phyloP scores from a whole-genome alignment of 768 basidiomycete genomes.

The Wakefieldia striispora region DNA sequence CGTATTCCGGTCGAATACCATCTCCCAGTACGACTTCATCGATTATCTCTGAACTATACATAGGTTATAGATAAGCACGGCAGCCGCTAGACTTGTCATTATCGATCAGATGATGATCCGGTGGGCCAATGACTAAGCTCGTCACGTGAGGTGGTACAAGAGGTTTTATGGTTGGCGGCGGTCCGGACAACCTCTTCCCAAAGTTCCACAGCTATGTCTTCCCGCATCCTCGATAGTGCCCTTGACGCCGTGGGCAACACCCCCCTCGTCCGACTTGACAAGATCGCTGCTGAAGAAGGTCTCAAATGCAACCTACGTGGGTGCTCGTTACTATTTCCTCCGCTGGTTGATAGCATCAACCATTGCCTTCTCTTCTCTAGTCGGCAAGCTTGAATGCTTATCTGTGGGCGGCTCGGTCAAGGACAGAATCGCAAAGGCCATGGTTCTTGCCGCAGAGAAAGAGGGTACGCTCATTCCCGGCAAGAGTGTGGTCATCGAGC shows the following conservation, averaged over 20 bases:
- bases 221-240: slow-evolving; percentile 65
- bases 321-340: slow-evolving; percentile 28
- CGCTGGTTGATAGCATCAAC: not conserved
- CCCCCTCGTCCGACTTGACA: slow-evolving; percentile 83
- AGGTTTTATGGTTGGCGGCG: not conserved
- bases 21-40: too few relatives aligned
- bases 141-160: not conserved
- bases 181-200: too few relatives aligned
- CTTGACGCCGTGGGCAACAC: slow-evolving; percentile 89
- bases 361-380: slow-evolving; percentile 35
- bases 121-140: too few relatives aligned
- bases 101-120: too few relatives aligned
- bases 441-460: slow-evolving; percentile 93
- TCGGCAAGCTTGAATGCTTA: slow-evolving; percentile 88
- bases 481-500: slow-evolving; percentile 90
- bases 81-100: too few relatives aligned
- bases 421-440: slow-evolving; percentile 93
- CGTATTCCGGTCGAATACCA: too few relatives aligned
- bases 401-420: slow-evolving; percentile 94
- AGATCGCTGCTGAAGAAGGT: slow-evolving; percentile 68
- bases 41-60: too few relatives aligned
- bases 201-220: slow-evolving; percentile 32
- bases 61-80: too few relatives aligned
- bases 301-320: slow-evolving; percentile 87
- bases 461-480: slow-evolving; percentile 85